Conservation (phyloP, 2,329 filamentous ascomycete genomes). For the Phaeosphaeriaceae sp. region DNA sequence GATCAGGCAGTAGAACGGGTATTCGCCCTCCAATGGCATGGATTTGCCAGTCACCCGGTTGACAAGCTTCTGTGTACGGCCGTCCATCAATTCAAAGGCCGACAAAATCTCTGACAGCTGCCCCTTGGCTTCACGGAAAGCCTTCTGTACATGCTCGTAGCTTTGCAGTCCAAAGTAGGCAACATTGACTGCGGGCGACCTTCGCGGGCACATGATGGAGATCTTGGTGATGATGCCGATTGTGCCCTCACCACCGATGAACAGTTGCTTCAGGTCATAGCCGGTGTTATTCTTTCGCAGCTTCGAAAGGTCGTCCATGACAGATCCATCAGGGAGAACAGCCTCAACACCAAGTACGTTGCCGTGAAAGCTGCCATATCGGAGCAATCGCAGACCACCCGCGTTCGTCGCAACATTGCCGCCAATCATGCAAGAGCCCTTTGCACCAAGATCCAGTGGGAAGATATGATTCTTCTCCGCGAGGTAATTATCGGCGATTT, state of each 20-base stretch:
- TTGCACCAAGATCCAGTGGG: constrained; percentile 95
- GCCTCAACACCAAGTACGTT: constrained; percentile 92
- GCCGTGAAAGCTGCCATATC: constrained; percentile 94
- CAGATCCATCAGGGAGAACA: constrained; percentile 89
- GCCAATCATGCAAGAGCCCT: constrained; percentile 95
- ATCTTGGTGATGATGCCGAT: constrained; percentile 93
- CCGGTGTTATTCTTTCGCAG: constrained; percentile 98
- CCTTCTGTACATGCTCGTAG: constrained; percentile 85
- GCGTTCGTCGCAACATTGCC: constrained; percentile 97
- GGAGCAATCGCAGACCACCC: constrained; percentile 84
- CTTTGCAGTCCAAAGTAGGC: constrained; percentile 92
- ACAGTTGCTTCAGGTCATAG: constrained; percentile 95
- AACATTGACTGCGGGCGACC: constrained; percentile 88
- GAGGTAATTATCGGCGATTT: constrained; percentile 85
- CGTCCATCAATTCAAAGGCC: constrained; percentile 97
- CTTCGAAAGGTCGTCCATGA: constrained; percentile 86
- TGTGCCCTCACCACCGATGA: constrained; percentile 94
- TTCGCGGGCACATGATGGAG: constrained; percentile 86
- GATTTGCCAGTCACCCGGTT: constrained; percentile 74
- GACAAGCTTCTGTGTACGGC: constrained; percentile 72
- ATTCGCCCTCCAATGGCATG: constrained; percentile 78
- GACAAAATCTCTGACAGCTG: constrained; percentile 95
- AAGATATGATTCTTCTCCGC: constrained; percentile 87
- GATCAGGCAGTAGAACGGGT: constrained; percentile 95
- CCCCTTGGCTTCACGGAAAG: constrained; percentile 86